Evolutionary conservation across 2,329 filamentous ascomycete genomes (phyloP).

Genomic region (Pestalotiopsis sp.): DNA sequence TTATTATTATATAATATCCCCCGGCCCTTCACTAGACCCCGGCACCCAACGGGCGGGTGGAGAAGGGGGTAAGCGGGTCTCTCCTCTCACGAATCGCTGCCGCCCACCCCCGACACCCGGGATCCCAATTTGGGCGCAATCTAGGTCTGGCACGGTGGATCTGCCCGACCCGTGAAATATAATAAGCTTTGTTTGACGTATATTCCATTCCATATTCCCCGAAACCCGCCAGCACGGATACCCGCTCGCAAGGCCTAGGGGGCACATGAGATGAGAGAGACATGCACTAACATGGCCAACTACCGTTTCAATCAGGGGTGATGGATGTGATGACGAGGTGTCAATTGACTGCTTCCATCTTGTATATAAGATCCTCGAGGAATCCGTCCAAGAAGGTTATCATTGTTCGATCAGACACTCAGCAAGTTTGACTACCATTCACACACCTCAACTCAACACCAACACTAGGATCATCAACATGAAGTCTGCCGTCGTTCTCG

Average conservation of each 20-base stretch:
- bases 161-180: not conserved
- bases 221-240: constrained; percentile 3
- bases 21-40: not conserved
- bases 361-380: not conserved
- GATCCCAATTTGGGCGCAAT: not conserved
- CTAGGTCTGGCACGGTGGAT: constrained; percentile 11
- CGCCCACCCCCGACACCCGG: not conserved
- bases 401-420: not conserved
- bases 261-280: too few relatives aligned
- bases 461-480: not conserved
- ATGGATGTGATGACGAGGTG: not conserved
- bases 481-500: not conserved
- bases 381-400: not conserved
- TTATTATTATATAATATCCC: not conserved
- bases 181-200: constrained; percentile 14
- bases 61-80: not conserved
- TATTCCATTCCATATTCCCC: constrained; percentile 10
- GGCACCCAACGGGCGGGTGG: not conserved
- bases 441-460: not conserved
- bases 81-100: not conserved
- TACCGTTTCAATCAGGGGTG: not conserved
- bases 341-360: not conserved
- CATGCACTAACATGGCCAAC: not conserved
- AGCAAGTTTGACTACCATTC: not conserved
- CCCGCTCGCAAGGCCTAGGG: not conserved